Conservation (phyloP, 140 eudicot genomes). For the Oenanthe javanica region DNA sequence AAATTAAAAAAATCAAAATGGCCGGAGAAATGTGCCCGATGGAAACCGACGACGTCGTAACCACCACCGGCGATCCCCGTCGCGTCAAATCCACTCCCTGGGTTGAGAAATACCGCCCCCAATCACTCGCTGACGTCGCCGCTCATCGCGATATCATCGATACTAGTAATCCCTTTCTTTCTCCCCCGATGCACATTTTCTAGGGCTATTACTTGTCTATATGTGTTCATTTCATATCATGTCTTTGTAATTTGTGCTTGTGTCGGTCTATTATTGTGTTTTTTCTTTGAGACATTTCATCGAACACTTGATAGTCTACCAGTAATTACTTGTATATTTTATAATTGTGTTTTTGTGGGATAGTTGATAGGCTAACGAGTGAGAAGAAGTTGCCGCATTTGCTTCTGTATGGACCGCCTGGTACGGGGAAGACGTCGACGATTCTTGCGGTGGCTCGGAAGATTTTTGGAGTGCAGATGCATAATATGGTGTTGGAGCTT, state of each 20-base stretch:
- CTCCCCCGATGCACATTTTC: background rate
- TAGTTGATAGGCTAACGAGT: conserved; percentile 95
- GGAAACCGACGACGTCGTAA: conserved; percentile 71
- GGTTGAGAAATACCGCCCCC: conserved; percentile 98
- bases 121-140: conserved; percentile 92
- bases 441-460: conserved; percentile 88
- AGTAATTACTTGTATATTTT: background rate
- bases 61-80: conserved; percentile 27
- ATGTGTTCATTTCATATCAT: background rate
- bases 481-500: conserved; percentile 87
- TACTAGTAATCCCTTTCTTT: conserved; percentile 41
- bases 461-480: conserved; percentile 72
- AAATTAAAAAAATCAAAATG: conserved; percentile 22
- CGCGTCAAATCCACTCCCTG: conserved; percentile 70
- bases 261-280: background rate
- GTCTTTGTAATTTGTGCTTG: background rate
- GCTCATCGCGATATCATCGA: conserved; percentile 96
- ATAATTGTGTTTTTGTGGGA: conserved; percentile 7
- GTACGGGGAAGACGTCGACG: conserved; percentile 97
- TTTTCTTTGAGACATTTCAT: conserved; percentile 18
- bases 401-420: conserved; percentile 96
- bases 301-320: conserved; percentile 33
- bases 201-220: background rate
- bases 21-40: conserved; percentile 51
- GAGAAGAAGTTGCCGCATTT: conserved; percentile 90